Conservation (phyloP, 2,329 filamentous ascomycete species). For the Beauveria bassiana region DNA sequence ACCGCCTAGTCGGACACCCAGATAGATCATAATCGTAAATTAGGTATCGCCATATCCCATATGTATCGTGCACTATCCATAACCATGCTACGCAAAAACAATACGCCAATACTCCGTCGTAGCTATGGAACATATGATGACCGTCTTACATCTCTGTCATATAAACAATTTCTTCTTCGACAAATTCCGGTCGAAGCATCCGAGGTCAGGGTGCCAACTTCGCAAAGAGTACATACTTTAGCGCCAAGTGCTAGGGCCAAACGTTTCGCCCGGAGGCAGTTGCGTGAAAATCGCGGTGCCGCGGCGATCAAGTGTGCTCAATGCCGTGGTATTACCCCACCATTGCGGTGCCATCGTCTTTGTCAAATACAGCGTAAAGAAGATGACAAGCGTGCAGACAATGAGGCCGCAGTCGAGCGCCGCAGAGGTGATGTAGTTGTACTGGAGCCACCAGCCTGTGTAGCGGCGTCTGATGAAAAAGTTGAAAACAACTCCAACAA, state of each 20-base stretch:
- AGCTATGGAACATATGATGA: background rate
- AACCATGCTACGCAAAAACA: background rate
- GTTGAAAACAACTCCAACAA: conserved; percentile 62
- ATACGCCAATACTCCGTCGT: conserved; percentile 1
- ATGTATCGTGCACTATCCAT: background rate
- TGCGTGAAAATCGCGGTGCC: conserved; percentile 35
- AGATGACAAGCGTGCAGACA: conserved; percentile 59
- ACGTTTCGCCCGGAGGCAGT: conserved; percentile 36
- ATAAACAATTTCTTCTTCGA: background rate
- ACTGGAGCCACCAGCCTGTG: conserved; percentile 68
- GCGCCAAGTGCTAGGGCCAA: conserved; percentile 44
- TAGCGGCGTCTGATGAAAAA: conserved; percentile 57
- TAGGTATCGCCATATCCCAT: conserved; percentile 12
- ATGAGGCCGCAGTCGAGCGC: conserved; percentile 63
- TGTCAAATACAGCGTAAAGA: conserved; percentile 59
- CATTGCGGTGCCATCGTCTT: conserved; percentile 47
- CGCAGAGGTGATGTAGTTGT: conserved; percentile 69
- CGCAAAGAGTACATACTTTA: conserved; percentile 17
- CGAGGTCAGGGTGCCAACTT: background rate
- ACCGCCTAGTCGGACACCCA: background rate
- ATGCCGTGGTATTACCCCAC: conserved; percentile 50
- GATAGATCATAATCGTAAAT: conserved; percentile 8
- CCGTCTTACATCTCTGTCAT: background rate
- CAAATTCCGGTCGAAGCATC: no score
- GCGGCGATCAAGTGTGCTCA: conserved; percentile 39